Evolutionary conservation across 164 flowering plant genomes (phyloP).

Genomic region (Cinnamomum micranthum): DNA sequence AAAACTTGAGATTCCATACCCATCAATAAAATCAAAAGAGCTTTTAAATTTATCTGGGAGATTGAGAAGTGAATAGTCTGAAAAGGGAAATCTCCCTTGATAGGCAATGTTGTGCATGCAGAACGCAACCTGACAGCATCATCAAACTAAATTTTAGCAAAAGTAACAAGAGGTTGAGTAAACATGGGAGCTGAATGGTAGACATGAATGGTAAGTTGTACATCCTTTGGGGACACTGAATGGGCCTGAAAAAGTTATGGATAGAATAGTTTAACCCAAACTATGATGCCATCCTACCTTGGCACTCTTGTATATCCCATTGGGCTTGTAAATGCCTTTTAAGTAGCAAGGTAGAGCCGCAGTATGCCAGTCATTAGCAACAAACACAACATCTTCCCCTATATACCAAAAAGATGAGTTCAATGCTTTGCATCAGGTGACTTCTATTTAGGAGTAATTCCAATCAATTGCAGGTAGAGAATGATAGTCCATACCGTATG

Average conservation of each 20-base stretch:
- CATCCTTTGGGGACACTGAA: no score
- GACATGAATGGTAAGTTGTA: no score
- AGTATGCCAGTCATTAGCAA: slow-evolving; percentile 84
- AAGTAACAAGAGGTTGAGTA: neutral
- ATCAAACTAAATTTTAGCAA: slow-evolving; percentile 2
- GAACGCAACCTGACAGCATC: slow-evolving; percentile 51
- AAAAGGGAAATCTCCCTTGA: slow-evolving; percentile 82
- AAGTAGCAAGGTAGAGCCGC: slow-evolving; percentile 76
- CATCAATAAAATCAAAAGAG: slow-evolving; percentile 88
- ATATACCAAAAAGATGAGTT: neutral
- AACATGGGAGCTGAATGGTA: neutral
- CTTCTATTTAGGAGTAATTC: neutral
- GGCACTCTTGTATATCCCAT: slow-evolving; percentile 55
- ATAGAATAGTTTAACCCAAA: neutral
- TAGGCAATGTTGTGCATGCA: slow-evolving; percentile 89
- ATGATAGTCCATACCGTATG: slow-evolving; percentile 50
- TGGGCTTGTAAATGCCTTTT: slow-evolving; percentile 47
- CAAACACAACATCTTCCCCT: slow-evolving; percentile 74
- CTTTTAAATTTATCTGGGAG: slow-evolving; percentile 62
- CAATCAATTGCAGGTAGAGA: neutral
- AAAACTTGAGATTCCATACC: slow-evolving; percentile 36
- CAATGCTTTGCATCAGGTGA: neutral
- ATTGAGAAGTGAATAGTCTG: slow-evolving; percentile 68
- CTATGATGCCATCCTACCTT: slow-evolving; percentile 35
- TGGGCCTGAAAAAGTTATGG: neutral